Evolutionary conservation across 768 basidiomycete genomes (phyloP), one percentile per base, ranked within the genome.

Genomic region (Boletus eberwhitei): DNA sequence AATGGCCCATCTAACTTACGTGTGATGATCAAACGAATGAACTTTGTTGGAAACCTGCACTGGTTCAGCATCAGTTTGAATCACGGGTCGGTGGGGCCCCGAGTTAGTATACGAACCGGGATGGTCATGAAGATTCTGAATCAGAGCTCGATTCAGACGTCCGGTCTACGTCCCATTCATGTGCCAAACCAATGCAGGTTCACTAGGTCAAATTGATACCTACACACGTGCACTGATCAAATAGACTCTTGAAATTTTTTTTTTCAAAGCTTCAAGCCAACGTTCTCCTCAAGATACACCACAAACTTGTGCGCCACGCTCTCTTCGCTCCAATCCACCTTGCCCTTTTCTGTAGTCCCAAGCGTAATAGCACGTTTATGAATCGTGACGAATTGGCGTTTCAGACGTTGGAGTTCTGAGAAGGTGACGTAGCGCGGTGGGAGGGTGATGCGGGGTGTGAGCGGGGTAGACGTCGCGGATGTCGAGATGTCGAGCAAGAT

Each of bases 331-430:
- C 90, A 93, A 60, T 90, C 84, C 29, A 93, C 84, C 17, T 66
- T 67, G 0, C 90, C 90, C 59, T 84, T 84, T 63, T 91, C 90
- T 7, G 83, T 88, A 16, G 86, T 85, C 14, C 90, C 90, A 8
- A 91, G 79, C 2, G 87, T 90, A 53, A 93, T 86, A 8, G 91
- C 92, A 62, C 92, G 93, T 67, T 89, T 92, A 68, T 98, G 93
- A 34, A 91, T 79, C 4, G 83, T 82, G 32, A 96, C 88, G 64
- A 96, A 98, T 68, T 98, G 94, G 40, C 95, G 79, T 68, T 96
- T 98, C 40, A 88, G 73, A 29, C 95, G 79, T 68, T 96, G 94
- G 52, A 97, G 76, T 72, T 96, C 93, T 0, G 90, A 85, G 7
- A 98, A 77, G 36, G 93, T 93, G 29, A 97, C 60, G 54, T 78